Evolutionary conservation across 345 rosid species (phyloP).

Genomic region (Nasturtium officinale): DNA sequence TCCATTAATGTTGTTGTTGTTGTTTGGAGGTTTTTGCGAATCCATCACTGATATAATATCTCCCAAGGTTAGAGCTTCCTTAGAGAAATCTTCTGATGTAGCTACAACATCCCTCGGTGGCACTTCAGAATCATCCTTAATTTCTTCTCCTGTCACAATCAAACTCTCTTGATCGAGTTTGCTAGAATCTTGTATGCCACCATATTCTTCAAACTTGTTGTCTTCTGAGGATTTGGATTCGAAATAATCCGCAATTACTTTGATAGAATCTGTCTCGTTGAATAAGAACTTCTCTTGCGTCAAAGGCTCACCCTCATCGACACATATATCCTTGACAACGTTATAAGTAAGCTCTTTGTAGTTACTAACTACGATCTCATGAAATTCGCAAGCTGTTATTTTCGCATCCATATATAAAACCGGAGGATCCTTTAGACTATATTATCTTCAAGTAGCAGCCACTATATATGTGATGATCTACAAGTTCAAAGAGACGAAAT

Average conservation of each 20-base stretch:
- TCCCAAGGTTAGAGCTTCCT: conserved; percentile 46
- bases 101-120: conserved; percentile 7
- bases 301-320: conserved; percentile 59
- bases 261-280: background rate
- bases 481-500: conserved; percentile 2
- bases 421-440: conserved; percentile 28
- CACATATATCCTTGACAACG: conserved; percentile 66
- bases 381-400: conserved; percentile 49
- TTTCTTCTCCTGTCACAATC: conserved; percentile 19
- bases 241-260: background rate
- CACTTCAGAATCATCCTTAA: conserved; percentile 2
- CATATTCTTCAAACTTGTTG: conserved; percentile 1
- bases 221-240: conserved; percentile 38
- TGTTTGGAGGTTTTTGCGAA: background rate
- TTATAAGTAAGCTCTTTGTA: conserved; percentile 53
- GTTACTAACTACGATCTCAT: conserved; percentile 55
- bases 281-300: conserved; percentile 52
- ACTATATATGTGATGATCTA: conserved; percentile 17
- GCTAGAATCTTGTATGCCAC: conserved; percentile 8
- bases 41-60: conserved; percentile 48
- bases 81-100: conserved; percentile 28
- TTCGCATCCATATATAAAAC: conserved; percentile 51
- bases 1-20: conserved; percentile 18
- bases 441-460: background rate
- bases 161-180: conserved; percentile 26